A percentile compares a stretch with the other conserved stretches of the same genome.
Conservation (phyloP, 1,139 yeast genomes). For the Pichia sp. region DNA sequence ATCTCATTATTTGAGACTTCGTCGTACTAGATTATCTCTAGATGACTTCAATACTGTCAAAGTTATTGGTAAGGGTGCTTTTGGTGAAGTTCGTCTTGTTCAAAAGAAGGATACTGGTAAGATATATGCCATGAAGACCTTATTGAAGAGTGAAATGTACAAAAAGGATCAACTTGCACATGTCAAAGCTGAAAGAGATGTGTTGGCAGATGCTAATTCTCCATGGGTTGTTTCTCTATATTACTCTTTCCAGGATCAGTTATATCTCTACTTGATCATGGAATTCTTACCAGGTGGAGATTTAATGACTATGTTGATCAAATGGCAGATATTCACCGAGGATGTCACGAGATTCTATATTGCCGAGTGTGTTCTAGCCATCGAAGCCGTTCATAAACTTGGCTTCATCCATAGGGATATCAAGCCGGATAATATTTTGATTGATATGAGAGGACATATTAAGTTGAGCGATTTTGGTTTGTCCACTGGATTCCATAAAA, state of each 20-base stretch:
- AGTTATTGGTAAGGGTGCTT: constrained; percentile 83
- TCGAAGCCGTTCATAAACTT: constrained; percentile 73
- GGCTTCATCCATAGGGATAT: constrained; percentile 78
- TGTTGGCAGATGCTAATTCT: constrained; percentile 75
- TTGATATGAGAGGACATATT: constrained; percentile 74
- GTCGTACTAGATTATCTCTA: constrained; percentile 66
- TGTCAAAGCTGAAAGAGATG: constrained; percentile 82
- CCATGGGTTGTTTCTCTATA: constrained; percentile 83
- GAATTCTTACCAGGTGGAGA: constrained; percentile 85
- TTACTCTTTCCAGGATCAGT: constrained; percentile 74
- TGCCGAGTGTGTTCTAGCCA: constrained; percentile 83
- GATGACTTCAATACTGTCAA: constrained; percentile 76
- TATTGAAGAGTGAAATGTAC: constrained; percentile 74
- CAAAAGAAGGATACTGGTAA: constrained; percentile 79
- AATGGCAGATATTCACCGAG: constrained; percentile 83
- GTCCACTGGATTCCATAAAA: constrained; percentile 79
- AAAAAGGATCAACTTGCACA: constrained; percentile 79
- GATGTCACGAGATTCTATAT: constrained; percentile 78
- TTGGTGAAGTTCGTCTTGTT: constrained; percentile 79
- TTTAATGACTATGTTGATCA: constrained; percentile 78
- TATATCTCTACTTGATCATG: constrained; percentile 71
- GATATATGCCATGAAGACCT: constrained; percentile 78
- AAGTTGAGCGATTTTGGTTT: constrained; percentile 78
- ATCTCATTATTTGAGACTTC: constrained; percentile 64
- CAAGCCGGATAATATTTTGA: constrained; percentile 74